Percentiles rank a stretch among this genome's conserved stretches.
These are phyloP conservation scores for Pseudocercospora vitis DNA, from an alignment of 2,329 filamentous ascomycete species.

Conservation along the genomic window DNA sequence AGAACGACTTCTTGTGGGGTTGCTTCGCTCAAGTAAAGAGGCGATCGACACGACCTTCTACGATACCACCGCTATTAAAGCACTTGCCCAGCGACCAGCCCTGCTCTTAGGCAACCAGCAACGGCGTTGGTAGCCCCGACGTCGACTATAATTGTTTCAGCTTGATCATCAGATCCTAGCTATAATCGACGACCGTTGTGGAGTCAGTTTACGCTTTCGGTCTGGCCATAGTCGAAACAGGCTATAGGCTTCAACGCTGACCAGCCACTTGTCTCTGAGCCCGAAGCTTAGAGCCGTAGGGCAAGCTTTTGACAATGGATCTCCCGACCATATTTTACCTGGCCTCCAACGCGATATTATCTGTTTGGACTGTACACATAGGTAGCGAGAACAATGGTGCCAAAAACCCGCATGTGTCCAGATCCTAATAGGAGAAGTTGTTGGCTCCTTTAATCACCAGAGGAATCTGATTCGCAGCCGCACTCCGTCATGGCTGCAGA, in stretches of 20 bases:
- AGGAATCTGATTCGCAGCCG: neutral
- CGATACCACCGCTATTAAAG: too few relatives aligned
- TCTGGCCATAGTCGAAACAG: slow-evolving; percentile 2
- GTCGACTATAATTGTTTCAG: too few relatives aligned
- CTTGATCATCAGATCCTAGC: slow-evolving; percentile 1
- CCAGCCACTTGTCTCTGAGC: neutral
- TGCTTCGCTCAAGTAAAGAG: too few relatives aligned
- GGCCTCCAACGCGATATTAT: too few relatives aligned
- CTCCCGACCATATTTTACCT: neutral
- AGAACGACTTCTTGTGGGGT: too few relatives aligned
- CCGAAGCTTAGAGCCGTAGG: neutral
- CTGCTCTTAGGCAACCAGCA: too few relatives aligned
- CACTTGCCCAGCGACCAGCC: too few relatives aligned
- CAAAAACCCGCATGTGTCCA: neutral
- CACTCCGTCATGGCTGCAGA: neutral
- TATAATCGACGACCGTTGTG: slow-evolving; percentile 4
- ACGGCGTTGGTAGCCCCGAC: too few relatives aligned
- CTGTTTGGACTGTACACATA: too few relatives aligned
- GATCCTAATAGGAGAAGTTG: slow-evolving; percentile 6
- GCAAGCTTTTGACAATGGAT: neutral
- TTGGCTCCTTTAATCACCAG: neutral
- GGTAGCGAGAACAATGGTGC: neutral
- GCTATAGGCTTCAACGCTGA: neutral
- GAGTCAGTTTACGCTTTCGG: neutral
- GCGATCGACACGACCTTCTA: too few relatives aligned